A percentile compares a stretch with the other conserved stretches of the same genome.
These are phyloP conservation scores for Melanogaster broomeanus DNA, from an alignment of 768 basidiomycete species.

Conservation along the genomic window DNA sequence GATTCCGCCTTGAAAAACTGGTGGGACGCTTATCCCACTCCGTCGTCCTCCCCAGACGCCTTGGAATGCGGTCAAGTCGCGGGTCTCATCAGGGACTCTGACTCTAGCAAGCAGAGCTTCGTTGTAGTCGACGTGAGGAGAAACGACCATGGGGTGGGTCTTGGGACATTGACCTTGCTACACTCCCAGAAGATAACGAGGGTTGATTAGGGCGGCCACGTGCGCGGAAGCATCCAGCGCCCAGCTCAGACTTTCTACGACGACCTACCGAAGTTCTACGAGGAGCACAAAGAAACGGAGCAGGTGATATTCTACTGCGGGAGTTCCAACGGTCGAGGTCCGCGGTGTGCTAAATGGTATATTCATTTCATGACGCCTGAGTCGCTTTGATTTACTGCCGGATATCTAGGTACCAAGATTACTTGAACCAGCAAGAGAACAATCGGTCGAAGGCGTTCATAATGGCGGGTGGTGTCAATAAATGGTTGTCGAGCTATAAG, in stretches of 20 bases:
- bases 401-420: constrained; percentile 49
- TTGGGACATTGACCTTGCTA: background rate
- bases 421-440: constrained; percentile 35
- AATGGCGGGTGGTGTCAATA: constrained; percentile 45
- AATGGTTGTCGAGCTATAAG: constrained; percentile 37
- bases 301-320: constrained; percentile 57
- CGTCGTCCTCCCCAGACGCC: constrained; percentile 27
- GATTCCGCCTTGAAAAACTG: constrained; percentile 38
- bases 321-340: constrained; percentile 52
- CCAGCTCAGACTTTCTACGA: constrained; percentile 54
- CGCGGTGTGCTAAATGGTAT: constrained; percentile 58
- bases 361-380: background rate
- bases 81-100: constrained; percentile 22
- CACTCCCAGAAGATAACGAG: background rate
- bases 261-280: constrained; percentile 42
- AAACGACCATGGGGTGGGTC: constrained; percentile 46
- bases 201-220: constrained; percentile 48
- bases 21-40: constrained; percentile 57
- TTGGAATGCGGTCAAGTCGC: constrained; percentile 42
- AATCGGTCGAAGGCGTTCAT: constrained; percentile 41
- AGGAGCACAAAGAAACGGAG: constrained; percentile 39
- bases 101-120: constrained; percentile 24
- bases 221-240: constrained; percentile 50
- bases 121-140: constrained; percentile 53
- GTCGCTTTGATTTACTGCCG: background rate